Percentiles rank a stretch among this genome's conserved stretches.
These are phyloP conservation scores for Mortierella sp. DNA, from an alignment of 371 early-diverging fungal species.

Conservation along the genomic window DNA sequence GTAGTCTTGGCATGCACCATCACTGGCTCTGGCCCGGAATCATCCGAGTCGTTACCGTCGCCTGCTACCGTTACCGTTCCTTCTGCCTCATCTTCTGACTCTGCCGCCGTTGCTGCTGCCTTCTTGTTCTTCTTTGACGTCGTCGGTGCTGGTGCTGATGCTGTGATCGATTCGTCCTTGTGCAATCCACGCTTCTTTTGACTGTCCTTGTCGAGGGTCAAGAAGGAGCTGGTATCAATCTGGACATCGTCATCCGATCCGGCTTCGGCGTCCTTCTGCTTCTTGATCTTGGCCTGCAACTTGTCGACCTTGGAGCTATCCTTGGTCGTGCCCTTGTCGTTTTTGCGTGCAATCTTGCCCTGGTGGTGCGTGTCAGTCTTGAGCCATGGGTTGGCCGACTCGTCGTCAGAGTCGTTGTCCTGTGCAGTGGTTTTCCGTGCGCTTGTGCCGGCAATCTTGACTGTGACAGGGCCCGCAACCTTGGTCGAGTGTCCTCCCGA, in stretches of 20 bases:
- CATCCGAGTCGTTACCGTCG: constrained; percentile 49
- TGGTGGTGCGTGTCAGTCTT: constrained; percentile 62
- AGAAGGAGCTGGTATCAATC: constrained; percentile 68
- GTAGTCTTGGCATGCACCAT: constrained; percentile 67
- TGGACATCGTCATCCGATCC: constrained; percentile 68
- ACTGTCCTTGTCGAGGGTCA: constrained; percentile 58
- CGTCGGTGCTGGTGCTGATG: constrained; percentile 13
- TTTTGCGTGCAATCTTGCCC: constrained; percentile 69
- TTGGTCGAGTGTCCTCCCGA: constrained; percentile 71
- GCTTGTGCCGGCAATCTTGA: constrained; percentile 53
- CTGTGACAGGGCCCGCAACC: constrained; percentile 66
- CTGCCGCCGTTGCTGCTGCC: constrained; percentile 16
- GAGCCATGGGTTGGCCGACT: constrained; percentile 75
- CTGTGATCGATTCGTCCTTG: constrained; percentile 23
- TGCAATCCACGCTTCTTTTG: constrained; percentile 43
- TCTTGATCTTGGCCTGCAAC: constrained; percentile 69
- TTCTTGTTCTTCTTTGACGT: constrained; percentile 21
- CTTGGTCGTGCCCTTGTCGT: constrained; percentile 65
- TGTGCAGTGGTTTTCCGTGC: constrained; percentile 40
- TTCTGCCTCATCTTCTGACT: constrained; percentile 28
- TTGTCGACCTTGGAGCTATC: constrained; percentile 70
- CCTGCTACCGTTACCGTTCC: constrained; percentile 6
- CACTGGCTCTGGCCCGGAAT: constrained; percentile 59
- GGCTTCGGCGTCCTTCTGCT: constrained; percentile 60
- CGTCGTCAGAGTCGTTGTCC: constrained; percentile 47